Conservation (phyloP, 352 stramenopile species). For the Globisporangium barbulae region DNA sequence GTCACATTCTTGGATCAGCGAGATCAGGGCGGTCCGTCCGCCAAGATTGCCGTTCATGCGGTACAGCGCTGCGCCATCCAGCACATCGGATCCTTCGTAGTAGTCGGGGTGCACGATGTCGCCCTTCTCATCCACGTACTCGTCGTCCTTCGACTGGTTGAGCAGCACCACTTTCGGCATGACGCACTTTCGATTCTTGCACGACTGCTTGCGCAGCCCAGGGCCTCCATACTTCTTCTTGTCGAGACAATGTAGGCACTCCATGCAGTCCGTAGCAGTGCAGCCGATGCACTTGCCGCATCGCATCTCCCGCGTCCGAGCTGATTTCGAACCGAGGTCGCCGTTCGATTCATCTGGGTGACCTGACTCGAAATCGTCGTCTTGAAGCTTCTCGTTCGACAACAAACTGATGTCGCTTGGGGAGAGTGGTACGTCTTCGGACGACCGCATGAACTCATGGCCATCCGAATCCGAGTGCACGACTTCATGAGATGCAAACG, state of each 20-base stretch:
- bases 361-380: conserved; percentile 25
- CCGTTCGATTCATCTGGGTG: conserved; percentile 22
- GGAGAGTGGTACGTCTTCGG: conserved; percentile 28
- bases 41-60: conserved; percentile 12
- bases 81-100: conserved; percentile 27
- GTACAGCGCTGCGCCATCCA: conserved; percentile 25
- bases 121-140: conserved; percentile 50
- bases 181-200: conserved; percentile 75
- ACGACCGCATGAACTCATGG: conserved; percentile 27
- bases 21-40: conserved; percentile 21
- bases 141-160: conserved; percentile 57
- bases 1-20: conserved; percentile 55
- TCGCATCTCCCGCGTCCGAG: conserved; percentile 62
- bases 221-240: conserved; percentile 87
- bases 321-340: conserved; percentile 32
- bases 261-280: conserved; percentile 66
- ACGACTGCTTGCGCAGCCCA: conserved; percentile 78
- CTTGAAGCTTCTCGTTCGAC: conserved; percentile 32
- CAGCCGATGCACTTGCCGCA: conserved; percentile 76
- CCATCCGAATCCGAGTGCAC: conserved; percentile 27
- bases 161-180: conserved; percentile 64
- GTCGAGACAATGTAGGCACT: conserved; percentile 73
- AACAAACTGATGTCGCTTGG: conserved; percentile 28
- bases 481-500: conserved; percentile 20
- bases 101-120: conserved; percentile 33